phyloP scores from a whole-genome alignment of 2,329 filamentous ascomycete species.

The Trichophyton benhamiae region DNA sequence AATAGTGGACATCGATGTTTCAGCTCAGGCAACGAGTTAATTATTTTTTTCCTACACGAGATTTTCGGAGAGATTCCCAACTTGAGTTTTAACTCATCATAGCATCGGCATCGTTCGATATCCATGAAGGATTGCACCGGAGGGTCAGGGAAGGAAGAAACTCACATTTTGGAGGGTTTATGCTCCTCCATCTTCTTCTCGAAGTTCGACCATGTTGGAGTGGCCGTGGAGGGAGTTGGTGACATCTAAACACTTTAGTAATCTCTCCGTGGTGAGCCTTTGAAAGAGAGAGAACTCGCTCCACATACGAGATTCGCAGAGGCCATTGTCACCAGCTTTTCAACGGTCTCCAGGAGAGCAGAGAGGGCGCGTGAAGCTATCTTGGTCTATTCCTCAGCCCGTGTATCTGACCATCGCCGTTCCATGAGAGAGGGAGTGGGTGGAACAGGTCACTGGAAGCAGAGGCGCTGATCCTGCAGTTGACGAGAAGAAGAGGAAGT shows the following conservation, averaged over 20 bases:
- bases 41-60: constrained; percentile 67
- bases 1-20: constrained; percentile 13
- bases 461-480: not conserved
- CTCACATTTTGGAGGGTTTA: constrained; percentile 82
- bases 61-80: constrained; percentile 99
- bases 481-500: not conserved
- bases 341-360: not conserved
- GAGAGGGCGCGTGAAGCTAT: not conserved
- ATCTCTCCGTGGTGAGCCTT: constrained; percentile 7
- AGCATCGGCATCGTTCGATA: constrained; percentile 25
- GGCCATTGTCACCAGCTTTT: constrained; percentile 23
- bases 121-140: constrained; percentile 3
- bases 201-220: constrained; percentile 60
- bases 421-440: not conserved
- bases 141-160: constrained; percentile 16
- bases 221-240: constrained; percentile 58
- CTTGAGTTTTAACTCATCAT: constrained; percentile 81
- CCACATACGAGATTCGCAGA: constrained; percentile 33
- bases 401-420: not conserved
- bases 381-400: not conserved
- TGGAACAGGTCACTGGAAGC: not conserved
- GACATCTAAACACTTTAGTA: constrained; percentile 44
- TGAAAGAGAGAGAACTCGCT: constrained; percentile 22
- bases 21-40: constrained; percentile 65
- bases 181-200: constrained; percentile 71